Conservation (phyloP, 2,329 filamentous ascomycete species). For the Aspergillus awamori region DNA sequence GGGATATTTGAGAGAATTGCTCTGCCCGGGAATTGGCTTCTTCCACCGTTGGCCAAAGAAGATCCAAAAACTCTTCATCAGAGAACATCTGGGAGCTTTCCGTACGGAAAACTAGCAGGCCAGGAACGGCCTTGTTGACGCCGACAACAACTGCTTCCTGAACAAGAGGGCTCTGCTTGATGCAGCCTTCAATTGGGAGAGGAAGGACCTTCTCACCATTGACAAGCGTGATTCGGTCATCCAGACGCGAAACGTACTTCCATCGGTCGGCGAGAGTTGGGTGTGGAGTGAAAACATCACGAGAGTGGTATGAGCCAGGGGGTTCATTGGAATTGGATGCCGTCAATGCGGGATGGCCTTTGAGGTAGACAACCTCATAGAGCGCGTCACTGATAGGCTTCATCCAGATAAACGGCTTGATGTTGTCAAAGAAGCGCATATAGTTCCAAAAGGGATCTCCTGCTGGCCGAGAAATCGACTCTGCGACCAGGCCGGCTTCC, state of each 20-base stretch:
- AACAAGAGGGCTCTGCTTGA: conserved; percentile 35
- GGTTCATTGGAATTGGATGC: conserved; percentile 37
- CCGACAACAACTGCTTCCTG: conserved; percentile 39
- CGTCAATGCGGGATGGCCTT: conserved; percentile 36
- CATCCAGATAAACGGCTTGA: conserved; percentile 43
- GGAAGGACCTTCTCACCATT: conserved; percentile 42
- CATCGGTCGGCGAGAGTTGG: conserved; percentile 33
- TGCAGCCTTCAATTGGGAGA: conserved; percentile 35
- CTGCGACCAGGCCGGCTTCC: conserved; percentile 48
- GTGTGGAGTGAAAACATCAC: conserved; percentile 37
- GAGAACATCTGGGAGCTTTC: conserved; percentile 27
- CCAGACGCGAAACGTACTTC: conserved; percentile 38
- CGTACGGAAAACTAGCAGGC: conserved; percentile 33
- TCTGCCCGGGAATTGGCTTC: conserved; percentile 46
- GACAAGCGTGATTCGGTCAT: conserved; percentile 37
- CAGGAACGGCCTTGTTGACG: conserved; percentile 29
- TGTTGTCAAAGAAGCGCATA: conserved; percentile 42
- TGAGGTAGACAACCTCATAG: conserved; percentile 37
- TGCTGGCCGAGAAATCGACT: conserved; percentile 44
- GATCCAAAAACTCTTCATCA: conserved; percentile 39
- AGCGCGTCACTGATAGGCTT: conserved; percentile 33
- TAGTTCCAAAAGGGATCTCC: conserved; percentile 49
- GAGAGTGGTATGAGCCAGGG: conserved; percentile 37
- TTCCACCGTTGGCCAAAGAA: conserved; percentile 44
- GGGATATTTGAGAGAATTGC: conserved; percentile 48